Base-by-base conservation (phyloP, 371 early-diverging fungal genomes). In the Mortierella sp. region DNA sequence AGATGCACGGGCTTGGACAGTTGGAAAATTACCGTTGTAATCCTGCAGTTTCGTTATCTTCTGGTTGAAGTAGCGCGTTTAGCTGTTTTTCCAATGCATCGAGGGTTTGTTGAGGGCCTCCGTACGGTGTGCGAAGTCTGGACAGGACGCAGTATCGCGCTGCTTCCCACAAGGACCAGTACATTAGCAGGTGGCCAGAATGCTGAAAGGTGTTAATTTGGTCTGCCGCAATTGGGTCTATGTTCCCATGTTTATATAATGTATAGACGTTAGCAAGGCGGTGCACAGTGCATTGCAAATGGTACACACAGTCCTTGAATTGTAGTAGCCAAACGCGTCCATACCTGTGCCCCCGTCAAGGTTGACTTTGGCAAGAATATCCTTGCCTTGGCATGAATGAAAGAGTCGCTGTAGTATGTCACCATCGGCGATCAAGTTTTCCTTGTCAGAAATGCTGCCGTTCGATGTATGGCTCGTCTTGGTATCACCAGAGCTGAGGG, bases 141-240 rank as follows among this genome's bases (percentile, higher is more conserved):
- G 95, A 91, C 14, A 94, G 72, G 43, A 96, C 90, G 74, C 95
- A 95, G 77, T 93, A 95, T 46, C 96, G 91, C 13, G 95, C 91
- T 5, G 90, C 88, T 82, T 96, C 96, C 96, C 96, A 96, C 51
- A 93, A 82, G 0, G 91, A 92, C 97, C 97, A 96, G 74, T 91
- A 95, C 28, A 80, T 82, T 43, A 95, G 77, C 14, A 93, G 74
- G 16, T 89, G 88, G 19, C 75, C 75, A 19, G 91, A 91, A 43
- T 83, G 83, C 40, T 83, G 82, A 5, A 88, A 70, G 3, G 69
- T 69, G 37, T 71, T 69, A 5, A 82, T 71, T 53, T 79, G 79
- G 14, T 81, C 86, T 26, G 53, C 21, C 0, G 75, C 71, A 70
- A 79, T 79, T 40, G 48, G 72, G n/a, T 79, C 86, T 86, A 74